Percentiles rank a stretch among this genome's conserved stretches.
These are phyloP conservation scores for Withania somnifera DNA, from an alignment of 305 asterid genomes.

Conservation along the genomic window DNA sequence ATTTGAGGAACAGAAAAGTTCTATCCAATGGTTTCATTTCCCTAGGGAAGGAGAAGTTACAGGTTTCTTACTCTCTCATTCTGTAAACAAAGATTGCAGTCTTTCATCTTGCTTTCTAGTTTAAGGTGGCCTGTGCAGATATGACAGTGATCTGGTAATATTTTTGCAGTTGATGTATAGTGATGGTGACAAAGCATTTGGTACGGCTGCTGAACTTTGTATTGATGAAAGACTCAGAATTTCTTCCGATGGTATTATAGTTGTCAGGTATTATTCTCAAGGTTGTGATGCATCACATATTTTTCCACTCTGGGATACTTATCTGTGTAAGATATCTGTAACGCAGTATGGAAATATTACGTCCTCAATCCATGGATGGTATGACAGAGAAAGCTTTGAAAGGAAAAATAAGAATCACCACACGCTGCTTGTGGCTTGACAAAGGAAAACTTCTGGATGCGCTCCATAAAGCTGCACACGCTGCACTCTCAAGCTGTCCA, in stretches of 20 bases:
- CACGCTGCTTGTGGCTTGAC: conserved; percentile 99
- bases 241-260: conserved; percentile 95
- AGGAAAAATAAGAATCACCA: conserved; percentile 92
- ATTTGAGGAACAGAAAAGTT: conserved; percentile 88
- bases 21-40: conserved; percentile 83
- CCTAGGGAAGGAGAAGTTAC: conserved; percentile 88
- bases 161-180: conserved; percentile 86
- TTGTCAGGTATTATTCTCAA: conserved; percentile 47
- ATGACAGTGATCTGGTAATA: background rate
- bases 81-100: background rate
- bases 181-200: conserved; percentile 99
- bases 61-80: conserved; percentile 34
- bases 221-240: conserved; percentile 83
- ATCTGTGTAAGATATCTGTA: conserved; percentile 8
- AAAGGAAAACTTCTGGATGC: conserved; percentile 96
- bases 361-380: conserved; percentile 51
- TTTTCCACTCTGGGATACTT: conserved; percentile 12
- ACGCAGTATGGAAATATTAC: conserved; percentile 90
- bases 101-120: conserved; percentile 6
- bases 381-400: conserved; percentile 44
- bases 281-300: conserved; percentile 1
- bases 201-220: conserved; percentile 81
- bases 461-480: conserved; percentile 92
- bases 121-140: background rate
- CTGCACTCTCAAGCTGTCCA: conserved; percentile 91